These are phyloP conservation scores for Inonotus obliquus DNA, from an alignment of 1,284 basidiomycete species.

Conservation along the genomic window DNA sequence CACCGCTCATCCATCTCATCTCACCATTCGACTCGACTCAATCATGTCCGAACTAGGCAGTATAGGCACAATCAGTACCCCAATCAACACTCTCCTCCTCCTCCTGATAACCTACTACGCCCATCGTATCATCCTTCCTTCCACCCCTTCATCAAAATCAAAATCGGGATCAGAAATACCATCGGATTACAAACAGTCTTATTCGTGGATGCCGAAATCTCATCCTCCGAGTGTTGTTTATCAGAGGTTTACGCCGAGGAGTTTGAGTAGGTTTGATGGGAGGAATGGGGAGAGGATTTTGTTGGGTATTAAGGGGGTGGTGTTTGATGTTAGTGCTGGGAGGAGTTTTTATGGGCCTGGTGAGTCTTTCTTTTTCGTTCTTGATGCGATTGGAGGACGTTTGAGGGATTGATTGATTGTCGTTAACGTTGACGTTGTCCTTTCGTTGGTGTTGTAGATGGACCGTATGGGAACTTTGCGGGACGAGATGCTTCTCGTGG, in stretches of 20 bases:
- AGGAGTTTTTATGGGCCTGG: constrained; percentile 91
- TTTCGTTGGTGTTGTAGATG: constrained; percentile 50
- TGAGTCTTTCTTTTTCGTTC: constrained; percentile 40
- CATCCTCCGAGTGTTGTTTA: constrained; percentile 77
- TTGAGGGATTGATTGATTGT: no score
- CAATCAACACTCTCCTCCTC: constrained; percentile 70
- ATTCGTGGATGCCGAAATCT: constrained; percentile 81
- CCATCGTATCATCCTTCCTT: constrained; percentile 68
- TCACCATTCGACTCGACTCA: no score
- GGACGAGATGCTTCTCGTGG: constrained; percentile 91
- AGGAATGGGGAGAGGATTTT: constrained; percentile 68
- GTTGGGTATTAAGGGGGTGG: constrained; percentile 81
- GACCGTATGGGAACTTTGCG: constrained; percentile 96
- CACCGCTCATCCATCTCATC: no score
- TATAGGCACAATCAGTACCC: constrained; percentile 53
- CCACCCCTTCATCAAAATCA: constrained; percentile 42
- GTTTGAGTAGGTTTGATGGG: constrained; percentile 67
- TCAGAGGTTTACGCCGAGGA: constrained; percentile 72
- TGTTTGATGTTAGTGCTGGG: constrained; percentile 89
- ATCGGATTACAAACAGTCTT: constrained; percentile 73
- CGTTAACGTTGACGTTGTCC: not conserved
- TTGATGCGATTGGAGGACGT: no score
- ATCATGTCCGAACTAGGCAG: constrained; percentile 31
- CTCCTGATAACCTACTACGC: constrained; percentile 76
- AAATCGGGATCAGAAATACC: constrained; percentile 31